phyloP scores from a whole-genome alignment of 306 rosid species.

The Vigna trinervia region DNA sequence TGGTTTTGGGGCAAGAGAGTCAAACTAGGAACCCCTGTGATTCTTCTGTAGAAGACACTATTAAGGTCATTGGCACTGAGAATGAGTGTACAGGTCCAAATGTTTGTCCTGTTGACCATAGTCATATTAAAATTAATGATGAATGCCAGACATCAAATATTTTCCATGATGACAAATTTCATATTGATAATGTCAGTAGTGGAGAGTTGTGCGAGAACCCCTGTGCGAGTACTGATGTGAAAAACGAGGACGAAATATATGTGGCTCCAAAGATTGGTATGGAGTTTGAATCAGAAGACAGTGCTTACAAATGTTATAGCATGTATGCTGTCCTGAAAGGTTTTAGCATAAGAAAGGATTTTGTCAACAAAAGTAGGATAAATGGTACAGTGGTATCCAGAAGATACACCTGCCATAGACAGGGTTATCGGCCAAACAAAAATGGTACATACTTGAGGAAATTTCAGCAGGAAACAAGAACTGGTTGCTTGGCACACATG shows the following conservation, averaged over 20 bases:
- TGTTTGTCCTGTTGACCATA: slow-evolving; percentile 40
- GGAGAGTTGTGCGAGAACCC: slow-evolving; percentile 42
- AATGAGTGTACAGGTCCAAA: slow-evolving; percentile 43
- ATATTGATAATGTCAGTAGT: slow-evolving; percentile 30
- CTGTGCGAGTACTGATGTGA: slow-evolving; percentile 24
- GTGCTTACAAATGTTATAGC: slow-evolving; percentile 64
- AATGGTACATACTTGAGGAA: slow-evolving; percentile 40
- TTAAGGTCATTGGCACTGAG: slow-evolving; percentile 41
- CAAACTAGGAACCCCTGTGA: slow-evolving; percentile 37
- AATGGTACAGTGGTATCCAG: slow-evolving; percentile 66
- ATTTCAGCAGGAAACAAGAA: slow-evolving; percentile 62
- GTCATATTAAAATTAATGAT: slow-evolving; percentile 47
- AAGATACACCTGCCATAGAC: slow-evolving; percentile 70
- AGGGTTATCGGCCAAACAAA: slow-evolving; percentile 61
- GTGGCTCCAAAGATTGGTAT: slow-evolving; percentile 53
- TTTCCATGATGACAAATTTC: slow-evolving; percentile 46
- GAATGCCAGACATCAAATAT: slow-evolving; percentile 46
- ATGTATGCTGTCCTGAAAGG: slow-evolving; percentile 63
- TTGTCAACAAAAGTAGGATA: slow-evolving; percentile 64
- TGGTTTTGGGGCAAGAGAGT: slow-evolving; percentile 41
- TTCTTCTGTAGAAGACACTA: slow-evolving; percentile 42
- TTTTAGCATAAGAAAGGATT: slow-evolving; percentile 74
- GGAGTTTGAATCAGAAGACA: slow-evolving; percentile 71
- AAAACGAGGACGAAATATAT: slow-evolving; percentile 44
- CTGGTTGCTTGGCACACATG: slow-evolving; percentile 77